These are phyloP conservation scores for Biscutella laevigata DNA, from an alignment of 441 rosid species.

Conservation along the genomic window DNA sequence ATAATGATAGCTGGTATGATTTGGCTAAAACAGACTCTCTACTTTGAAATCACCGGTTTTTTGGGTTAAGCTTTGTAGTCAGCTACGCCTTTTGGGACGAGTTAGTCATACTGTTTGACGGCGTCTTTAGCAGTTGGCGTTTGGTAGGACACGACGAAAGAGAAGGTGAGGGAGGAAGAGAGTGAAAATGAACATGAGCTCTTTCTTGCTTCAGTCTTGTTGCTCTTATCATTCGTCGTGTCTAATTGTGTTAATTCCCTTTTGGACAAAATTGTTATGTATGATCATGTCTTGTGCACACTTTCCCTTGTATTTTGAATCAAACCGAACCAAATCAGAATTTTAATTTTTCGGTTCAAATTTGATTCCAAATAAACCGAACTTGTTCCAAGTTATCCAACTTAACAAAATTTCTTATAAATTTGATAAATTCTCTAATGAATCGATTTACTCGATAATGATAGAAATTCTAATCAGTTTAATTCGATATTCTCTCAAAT, in stretches of 20 bases:
- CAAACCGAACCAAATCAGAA: not conserved
- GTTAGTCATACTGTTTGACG: constrained; percentile 36
- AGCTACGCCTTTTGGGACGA: constrained; percentile 52
- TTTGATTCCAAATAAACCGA: too few species aligned
- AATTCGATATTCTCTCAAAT: too few species aligned
- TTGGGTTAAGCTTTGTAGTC: constrained; percentile 38
- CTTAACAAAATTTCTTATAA: too few species aligned
- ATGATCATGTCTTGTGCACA: not conserved
- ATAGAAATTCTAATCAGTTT: too few species aligned
- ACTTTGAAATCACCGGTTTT: constrained; percentile 48
- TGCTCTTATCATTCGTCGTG: constrained; percentile 7
- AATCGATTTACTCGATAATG: too few species aligned
- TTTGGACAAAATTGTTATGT: not conserved
- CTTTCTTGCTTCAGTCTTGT: not conserved
- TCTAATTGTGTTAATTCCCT: not conserved
- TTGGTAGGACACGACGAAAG: not conserved
- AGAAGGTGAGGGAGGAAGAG: not conserved
- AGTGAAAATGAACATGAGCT: constrained; percentile 13
- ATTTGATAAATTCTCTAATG: too few species aligned
- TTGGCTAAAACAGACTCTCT: too few species aligned
- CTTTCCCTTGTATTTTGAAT: too few species aligned
- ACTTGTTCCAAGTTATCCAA: too few species aligned
- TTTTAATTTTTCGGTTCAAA: too few species aligned
- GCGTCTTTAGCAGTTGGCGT: constrained; percentile 40
- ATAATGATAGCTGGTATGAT: too few species aligned